These are phyloP conservation scores for Solanum paucissectum DNA, from an alignment of 257 asterid species.

Conservation along the genomic window DNA sequence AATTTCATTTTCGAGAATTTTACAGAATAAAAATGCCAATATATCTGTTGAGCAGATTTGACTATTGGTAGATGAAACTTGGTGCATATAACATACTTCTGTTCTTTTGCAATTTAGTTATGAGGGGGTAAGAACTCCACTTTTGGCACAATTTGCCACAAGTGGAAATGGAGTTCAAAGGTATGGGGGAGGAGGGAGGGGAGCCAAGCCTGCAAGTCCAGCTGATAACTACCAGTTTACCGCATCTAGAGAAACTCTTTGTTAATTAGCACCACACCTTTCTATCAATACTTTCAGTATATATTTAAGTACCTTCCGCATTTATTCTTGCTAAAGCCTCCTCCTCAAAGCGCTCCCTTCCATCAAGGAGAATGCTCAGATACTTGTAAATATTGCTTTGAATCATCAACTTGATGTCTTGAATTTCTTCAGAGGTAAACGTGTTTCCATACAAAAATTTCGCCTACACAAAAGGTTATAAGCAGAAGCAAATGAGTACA, in stretches of 20 bases:
- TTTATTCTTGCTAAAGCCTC: constrained; percentile 41
- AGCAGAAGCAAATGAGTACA: background rate
- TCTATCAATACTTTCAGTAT: constrained; percentile 11
- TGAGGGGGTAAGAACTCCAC: background rate
- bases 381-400: constrained; percentile 91
- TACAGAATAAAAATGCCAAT: background rate
- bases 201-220: background rate
- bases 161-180: background rate
- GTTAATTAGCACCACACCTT: background rate
- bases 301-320: constrained; percentile 15
- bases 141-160: background rate
- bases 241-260: background rate
- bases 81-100: background rate
- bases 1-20: background rate
- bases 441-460: constrained; percentile 74
- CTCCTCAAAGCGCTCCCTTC: constrained; percentile 94
- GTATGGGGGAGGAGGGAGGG: background rate
- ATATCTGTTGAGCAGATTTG: background rate
- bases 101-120: constrained; percentile 11
- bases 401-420: constrained; percentile 88
- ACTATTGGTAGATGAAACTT: background rate
- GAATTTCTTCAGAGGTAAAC: constrained; percentile 62
- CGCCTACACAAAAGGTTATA: constrained; percentile 39
- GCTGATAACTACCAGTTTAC: background rate
- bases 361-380: constrained; percentile 86